phyloP scores from a whole-genome alignment of 2,329 filamentous ascomycete genomes.

The Alternaria hordeiaustralica region DNA sequence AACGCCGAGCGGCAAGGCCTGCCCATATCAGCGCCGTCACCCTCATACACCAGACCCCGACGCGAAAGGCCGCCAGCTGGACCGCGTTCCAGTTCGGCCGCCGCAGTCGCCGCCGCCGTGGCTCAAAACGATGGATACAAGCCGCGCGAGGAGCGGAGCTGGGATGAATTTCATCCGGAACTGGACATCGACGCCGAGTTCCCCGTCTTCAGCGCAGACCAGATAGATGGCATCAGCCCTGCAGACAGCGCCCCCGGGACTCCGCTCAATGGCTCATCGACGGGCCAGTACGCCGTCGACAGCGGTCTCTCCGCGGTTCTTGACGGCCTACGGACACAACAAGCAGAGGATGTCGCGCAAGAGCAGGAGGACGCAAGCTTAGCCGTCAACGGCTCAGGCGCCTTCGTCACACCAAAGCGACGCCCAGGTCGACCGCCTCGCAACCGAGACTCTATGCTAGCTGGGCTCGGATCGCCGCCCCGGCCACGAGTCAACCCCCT shows the following conservation, averaged over 20 bases:
- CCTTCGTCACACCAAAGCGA: constrained; percentile 56
- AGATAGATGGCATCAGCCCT: constrained; percentile 75
- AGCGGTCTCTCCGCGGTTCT: constrained; percentile 44
- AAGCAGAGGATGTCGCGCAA: constrained; percentile 31
- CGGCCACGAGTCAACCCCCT: constrained; percentile 75
- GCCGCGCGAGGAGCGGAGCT: constrained; percentile 91
- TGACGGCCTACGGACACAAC: constrained; percentile 44
- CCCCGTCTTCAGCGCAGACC: constrained; percentile 78
- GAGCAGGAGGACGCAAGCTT: constrained; percentile 21
- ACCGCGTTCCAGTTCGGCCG: constrained; percentile 83
- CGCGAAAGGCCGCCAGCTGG: constrained; percentile 53
- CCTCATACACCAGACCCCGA: constrained; percentile 51
- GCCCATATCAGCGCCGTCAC: constrained; percentile 54
- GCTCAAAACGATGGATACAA: constrained; percentile 97
- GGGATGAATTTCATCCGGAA: constrained; percentile 97
- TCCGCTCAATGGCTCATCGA: constrained; percentile 38
- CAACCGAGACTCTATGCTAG: constrained; percentile 66
- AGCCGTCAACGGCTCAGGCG: constrained; percentile 24
- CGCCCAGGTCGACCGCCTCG: constrained; percentile 71
- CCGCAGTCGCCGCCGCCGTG: constrained; percentile 84
- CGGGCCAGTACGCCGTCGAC: constrained; percentile 42
- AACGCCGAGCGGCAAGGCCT: constrained; percentile 51
- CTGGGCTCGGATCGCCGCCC: constrained; percentile 64
- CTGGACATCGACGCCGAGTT: constrained; percentile 86
- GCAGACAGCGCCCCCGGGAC: constrained; percentile 57